Base-by-base conservation (phyloP, 192 early-diverging fungal genomes). In the Linnemannia elongata region DNA sequence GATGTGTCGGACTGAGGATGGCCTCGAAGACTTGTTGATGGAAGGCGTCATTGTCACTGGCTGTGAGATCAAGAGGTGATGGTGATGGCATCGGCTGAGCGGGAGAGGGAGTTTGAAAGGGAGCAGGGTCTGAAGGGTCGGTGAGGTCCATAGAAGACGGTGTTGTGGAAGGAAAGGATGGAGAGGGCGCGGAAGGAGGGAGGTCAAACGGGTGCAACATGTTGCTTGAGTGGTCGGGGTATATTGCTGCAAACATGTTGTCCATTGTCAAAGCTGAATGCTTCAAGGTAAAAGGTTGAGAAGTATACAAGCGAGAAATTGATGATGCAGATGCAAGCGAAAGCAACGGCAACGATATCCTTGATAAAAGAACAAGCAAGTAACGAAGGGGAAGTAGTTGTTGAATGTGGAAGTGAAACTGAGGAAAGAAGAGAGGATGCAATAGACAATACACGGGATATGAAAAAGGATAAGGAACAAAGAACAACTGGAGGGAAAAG, bases 171-270 rank as follows among this genome's bases (percentile, higher is more conserved):
- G 33, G 57, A 15, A 69, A 63, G 0, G 79, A 75, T 0, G 79
- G 33, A 38, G 79, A 57, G 38, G 75, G 57, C 1, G 75, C 73
- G n/a, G 73, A 63, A 41, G 41, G 24, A 12, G 82, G 74, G n/a
- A 60, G 41, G 63, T 79, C 68, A 38, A 52, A 70, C 36, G 74
- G 72, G 49, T 72, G 39, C 24, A 49, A 10, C 6, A 72, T 74
- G 60, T 22, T 74, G 75, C 17, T 69, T 63, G 70, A 60, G 74
- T 49, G 71, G 44, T 75, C 78, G 12, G 78, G 24, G 36, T 69
- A 74, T 39, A 79, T 76, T 41, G 76, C 6, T 77, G 82, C 74
- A 80, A 80, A 80, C 35, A 81, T 49, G 42, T 69, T 47, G n/a
- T 80, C 70, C 71, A 73, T 73, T 63, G 52, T 7, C 22, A 20